Evolutionary conservation across 805 yeast genomes (phyloP).

Genomic region (Candida cerambycidarum): DNA sequence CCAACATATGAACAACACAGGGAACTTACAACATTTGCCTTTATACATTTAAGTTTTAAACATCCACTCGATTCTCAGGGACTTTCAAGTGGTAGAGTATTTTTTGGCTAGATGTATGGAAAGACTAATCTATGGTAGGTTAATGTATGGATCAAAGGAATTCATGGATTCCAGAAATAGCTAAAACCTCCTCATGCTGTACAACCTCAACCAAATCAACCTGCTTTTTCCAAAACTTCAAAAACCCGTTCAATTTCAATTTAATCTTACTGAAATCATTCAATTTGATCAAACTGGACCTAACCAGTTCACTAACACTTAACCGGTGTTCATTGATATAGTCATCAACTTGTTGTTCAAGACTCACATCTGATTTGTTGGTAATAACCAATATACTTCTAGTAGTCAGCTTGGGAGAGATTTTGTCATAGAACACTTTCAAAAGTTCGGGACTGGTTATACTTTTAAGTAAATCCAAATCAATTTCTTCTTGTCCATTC

Average conservation of each 20-base stretch:
- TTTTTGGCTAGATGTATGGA: too few species aligned
- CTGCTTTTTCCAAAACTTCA: not conserved
- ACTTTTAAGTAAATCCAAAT: conserved; percentile 24
- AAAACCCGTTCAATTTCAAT: not conserved
- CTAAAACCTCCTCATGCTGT: not conserved
- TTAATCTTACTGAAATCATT: conserved; percentile 3
- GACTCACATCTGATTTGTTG: not conserved
- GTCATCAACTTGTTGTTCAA: not conserved
- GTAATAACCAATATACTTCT: conserved; percentile 10
- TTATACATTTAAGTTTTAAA: too few species aligned
- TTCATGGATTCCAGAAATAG: not conserved
- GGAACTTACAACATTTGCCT: too few species aligned
- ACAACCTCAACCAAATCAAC: not conserved
- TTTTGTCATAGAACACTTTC: conserved; percentile 1
- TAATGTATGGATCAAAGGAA: too few species aligned
- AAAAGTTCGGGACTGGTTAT: conserved; percentile 22
- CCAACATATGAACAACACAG: too few species aligned
- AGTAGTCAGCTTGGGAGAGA: conserved; percentile 10
- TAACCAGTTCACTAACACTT: not conserved
- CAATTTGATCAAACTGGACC: not conserved
- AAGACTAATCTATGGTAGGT: too few species aligned
- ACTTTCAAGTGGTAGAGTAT: too few species aligned
- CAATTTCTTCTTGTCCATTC: conserved; percentile 33
- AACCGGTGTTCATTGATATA: not conserved
- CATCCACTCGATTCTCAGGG: too few species aligned